Conservation (phyloP, 331 rosid species). For the Quercus tomentella region DNA sequence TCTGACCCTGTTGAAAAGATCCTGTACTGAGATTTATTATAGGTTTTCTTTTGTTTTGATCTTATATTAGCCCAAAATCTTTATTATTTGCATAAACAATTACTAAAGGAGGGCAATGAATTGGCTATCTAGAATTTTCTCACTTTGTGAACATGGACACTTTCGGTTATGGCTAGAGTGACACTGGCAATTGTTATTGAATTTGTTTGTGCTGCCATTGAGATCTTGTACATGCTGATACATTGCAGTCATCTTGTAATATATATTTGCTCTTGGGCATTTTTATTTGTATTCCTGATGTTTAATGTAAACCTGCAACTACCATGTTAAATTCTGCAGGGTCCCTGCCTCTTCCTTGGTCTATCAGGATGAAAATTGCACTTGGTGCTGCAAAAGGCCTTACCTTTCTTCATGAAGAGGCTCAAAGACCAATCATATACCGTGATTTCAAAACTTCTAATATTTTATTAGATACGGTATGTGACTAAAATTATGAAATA, state of each 20-base stretch:
- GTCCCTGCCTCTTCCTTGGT: slow-evolving; percentile 98
- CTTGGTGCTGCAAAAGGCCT: slow-evolving; percentile 95
- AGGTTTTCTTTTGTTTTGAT: not conserved
- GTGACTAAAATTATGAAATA: slow-evolving; percentile 16
- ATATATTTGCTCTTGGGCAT: slow-evolving; percentile 5
- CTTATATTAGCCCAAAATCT: not conserved
- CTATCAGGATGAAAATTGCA: slow-evolving; percentile 86
- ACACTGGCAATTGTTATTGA: not conserved
- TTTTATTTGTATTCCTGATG: slow-evolving; percentile 11
- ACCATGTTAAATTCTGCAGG: slow-evolving; percentile 67
- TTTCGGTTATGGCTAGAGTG: not conserved
- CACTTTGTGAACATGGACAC: not conserved
- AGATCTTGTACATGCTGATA: not conserved
- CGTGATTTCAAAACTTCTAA: slow-evolving; percentile 96
- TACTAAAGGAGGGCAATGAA: not conserved
- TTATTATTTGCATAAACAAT: not conserved
- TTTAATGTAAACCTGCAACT: slow-evolving; percentile 36
- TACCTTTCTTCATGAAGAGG: slow-evolving; percentile 87
- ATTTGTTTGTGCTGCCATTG: not conserved
- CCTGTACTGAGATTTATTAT: not conserved
- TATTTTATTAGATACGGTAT: slow-evolving; percentile 82
- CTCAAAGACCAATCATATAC: slow-evolving; percentile 73
- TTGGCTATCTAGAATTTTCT: not conserved
- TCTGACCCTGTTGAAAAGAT: not conserved
- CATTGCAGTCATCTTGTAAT: not conserved